Conservation (phyloP, 208 protist genomes). For the Phytomonas sp. region DNA sequence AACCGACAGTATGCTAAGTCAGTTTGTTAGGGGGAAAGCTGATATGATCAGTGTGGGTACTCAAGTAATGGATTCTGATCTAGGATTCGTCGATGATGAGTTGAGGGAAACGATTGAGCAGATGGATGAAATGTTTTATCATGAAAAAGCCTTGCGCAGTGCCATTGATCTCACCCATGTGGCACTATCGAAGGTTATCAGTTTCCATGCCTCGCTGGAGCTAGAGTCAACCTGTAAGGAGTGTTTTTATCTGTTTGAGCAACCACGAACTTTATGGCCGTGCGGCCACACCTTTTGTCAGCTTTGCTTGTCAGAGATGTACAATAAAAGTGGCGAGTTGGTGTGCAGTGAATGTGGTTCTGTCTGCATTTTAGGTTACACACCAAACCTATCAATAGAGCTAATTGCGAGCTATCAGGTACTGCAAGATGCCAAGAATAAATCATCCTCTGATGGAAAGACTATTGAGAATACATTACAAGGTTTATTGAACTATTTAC, state of each 20-base stretch:
- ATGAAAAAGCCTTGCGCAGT: slow-evolving; percentile 49
- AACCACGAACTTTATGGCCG: slow-evolving; percentile 77
- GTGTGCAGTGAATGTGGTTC: slow-evolving; percentile 83
- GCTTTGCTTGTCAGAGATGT: slow-evolving; percentile 64
- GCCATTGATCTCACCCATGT: slow-evolving; percentile 53
- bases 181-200: slow-evolving; percentile 70
- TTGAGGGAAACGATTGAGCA: slow-evolving; percentile 44
- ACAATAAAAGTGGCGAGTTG: slow-evolving; percentile 65
- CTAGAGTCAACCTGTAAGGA: slow-evolving; percentile 81
- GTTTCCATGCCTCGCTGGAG: slow-evolving; percentile 78
- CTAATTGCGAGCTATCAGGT: slow-evolving; percentile 75
- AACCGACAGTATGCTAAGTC: slow-evolving; percentile 42
- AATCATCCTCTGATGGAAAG: slow-evolving; percentile 1
- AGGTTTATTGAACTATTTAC: neutral
- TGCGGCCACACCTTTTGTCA: slow-evolving; percentile 87
- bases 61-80: slow-evolving; percentile 61
- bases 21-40: slow-evolving; percentile 35
- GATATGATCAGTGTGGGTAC: slow-evolving; percentile 34
- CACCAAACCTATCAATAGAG: slow-evolving; percentile 70
- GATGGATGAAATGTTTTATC: slow-evolving; percentile 61
- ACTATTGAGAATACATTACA: slow-evolving; percentile 7
- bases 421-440: slow-evolving; percentile 17
- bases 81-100: slow-evolving; percentile 62
- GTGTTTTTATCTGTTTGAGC: slow-evolving; percentile 81
- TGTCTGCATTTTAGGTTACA: slow-evolving; percentile 74